These are phyloP conservation scores for Micromonas pusilla DNA, from an alignment of 139 green algal species.

Conservation along the genomic window DNA sequence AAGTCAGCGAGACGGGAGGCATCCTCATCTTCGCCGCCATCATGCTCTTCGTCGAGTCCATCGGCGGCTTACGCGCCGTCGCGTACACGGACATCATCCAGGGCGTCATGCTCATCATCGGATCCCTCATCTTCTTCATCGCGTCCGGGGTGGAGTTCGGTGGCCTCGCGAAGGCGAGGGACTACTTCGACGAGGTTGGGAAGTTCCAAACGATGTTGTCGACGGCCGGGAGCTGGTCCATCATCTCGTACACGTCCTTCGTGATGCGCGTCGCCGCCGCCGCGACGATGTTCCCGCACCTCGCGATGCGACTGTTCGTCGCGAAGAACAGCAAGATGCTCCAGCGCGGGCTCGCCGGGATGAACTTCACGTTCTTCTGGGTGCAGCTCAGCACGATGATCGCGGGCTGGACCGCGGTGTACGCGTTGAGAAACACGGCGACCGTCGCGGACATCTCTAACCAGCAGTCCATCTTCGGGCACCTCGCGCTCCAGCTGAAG, in stretches of 20 bases:
- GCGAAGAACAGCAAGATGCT: conserved; percentile 8
- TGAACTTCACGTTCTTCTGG: conserved; percentile 18
- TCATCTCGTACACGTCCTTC: conserved; percentile 1
- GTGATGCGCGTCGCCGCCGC: not conserved
- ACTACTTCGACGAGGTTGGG: not conserved
- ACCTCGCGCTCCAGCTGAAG: not conserved
- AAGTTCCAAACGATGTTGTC: not conserved
- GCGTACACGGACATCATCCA: conserved; percentile 14
- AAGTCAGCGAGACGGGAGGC: not conserved
- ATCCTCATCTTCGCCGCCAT: not conserved
- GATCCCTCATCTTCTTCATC: conserved; percentile 9
- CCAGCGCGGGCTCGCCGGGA: not conserved
- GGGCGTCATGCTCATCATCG: not conserved
- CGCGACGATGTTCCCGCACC: conserved; percentile 1
- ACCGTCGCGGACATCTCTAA: not conserved
- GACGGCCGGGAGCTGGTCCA: not conserved
- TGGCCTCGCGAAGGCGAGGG: not conserved
- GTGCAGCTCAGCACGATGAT: conserved; percentile 3
- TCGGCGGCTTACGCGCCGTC: not conserved
- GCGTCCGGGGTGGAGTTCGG: not conserved
- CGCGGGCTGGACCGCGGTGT: conserved; percentile 1
- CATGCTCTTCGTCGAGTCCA: not conserved
- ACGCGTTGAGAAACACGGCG: not conserved
- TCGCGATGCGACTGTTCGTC: conserved; percentile 6
- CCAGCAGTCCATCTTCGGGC: conserved; percentile 1